Evolutionary conservation across 2,329 filamentous ascomycete genomes (phyloP).

Genomic region (Moelleriella libera): DNA sequence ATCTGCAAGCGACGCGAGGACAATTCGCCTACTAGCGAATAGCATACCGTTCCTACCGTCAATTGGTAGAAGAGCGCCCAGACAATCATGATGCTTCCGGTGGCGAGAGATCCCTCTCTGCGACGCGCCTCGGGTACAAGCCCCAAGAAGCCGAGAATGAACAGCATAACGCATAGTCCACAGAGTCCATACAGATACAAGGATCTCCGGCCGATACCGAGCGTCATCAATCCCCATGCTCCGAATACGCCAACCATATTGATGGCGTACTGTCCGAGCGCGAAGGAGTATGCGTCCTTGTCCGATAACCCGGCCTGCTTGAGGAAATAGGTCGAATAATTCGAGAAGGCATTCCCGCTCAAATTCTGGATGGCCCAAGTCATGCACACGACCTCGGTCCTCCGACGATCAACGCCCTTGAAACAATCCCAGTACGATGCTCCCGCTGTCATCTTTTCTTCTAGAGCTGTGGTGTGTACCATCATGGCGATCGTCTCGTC

Average conservation of each 20-base stretch:
- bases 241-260: conserved; percentile 73
- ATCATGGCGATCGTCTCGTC: conserved; percentile 87
- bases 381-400: conserved; percentile 59
- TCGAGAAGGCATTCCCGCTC: conserved; percentile 49
- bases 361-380: conserved; percentile 51
- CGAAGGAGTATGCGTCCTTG: conserved; percentile 40
- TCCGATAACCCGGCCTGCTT: conserved; percentile 42
- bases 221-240: conserved; percentile 66
- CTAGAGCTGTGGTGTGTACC: conserved; percentile 73
- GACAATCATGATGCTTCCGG: conserved; percentile 70
- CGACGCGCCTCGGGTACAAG: conserved; percentile 50
- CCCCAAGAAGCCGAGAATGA: conserved; percentile 74
- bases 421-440: conserved; percentile 75
- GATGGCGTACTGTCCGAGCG: conserved; percentile 51
- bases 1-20: conserved; percentile 74
- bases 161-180: conserved; percentile 59
- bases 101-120: conserved; percentile 53
- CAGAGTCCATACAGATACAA: conserved; percentile 67
- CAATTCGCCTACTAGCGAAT: conserved; percentile 75
- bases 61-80: conserved; percentile 79
- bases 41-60: conserved; percentile 79
- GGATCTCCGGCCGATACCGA: conserved; percentile 59
- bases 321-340: conserved; percentile 51
- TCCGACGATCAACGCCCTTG: conserved; percentile 60
- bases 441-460: conserved; percentile 60